Conservation (phyloP, 768 basidiomycete species). For the Termitomyces titanicus region DNA sequence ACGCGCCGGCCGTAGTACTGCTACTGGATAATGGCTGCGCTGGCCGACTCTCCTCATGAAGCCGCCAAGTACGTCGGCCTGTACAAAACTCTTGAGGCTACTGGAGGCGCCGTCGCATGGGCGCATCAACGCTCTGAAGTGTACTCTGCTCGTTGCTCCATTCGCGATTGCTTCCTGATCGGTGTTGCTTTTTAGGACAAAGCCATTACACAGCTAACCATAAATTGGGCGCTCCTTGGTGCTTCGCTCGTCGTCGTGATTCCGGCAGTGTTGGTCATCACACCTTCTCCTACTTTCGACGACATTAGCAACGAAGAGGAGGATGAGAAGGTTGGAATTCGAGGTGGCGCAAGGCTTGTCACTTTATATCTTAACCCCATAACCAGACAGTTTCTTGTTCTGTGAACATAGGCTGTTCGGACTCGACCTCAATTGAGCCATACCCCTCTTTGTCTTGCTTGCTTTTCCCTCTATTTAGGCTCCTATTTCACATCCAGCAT, state of each 20-base stretch:
- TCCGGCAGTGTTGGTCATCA: slow-evolving; percentile 23
- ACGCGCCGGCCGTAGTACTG: slow-evolving; percentile 26
- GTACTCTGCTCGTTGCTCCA: slow-evolving; percentile 8
- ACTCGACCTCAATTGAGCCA: no score
- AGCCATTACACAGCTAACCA: slow-evolving; percentile 20
- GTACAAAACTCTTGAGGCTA: slow-evolving; percentile 25
- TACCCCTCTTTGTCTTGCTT: no score
- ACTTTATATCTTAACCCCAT: no score
- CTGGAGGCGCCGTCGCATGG: slow-evolving; percentile 25
- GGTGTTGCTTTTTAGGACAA: slow-evolving; percentile 10
- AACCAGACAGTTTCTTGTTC: no score
- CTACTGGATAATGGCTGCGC: slow-evolving; percentile 26
- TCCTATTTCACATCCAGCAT: no score
- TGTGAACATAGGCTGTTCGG: no score
- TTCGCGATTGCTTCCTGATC: not conserved
- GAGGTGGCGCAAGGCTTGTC: no score
- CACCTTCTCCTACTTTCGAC: slow-evolving; percentile 15
- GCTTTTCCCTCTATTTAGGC: no score
- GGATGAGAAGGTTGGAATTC: not conserved
- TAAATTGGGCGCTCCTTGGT: slow-evolving; percentile 25
- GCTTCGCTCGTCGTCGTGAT: slow-evolving; percentile 20
- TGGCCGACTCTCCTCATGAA: slow-evolving; percentile 21
- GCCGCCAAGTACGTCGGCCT: slow-evolving; percentile 26
- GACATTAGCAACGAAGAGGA: not conserved
- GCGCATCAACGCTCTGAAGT: slow-evolving; percentile 25